Base-by-base conservation (phyloP, 2,329 filamentous ascomycete genomes). In the Aspergillus jensenii region DNA sequence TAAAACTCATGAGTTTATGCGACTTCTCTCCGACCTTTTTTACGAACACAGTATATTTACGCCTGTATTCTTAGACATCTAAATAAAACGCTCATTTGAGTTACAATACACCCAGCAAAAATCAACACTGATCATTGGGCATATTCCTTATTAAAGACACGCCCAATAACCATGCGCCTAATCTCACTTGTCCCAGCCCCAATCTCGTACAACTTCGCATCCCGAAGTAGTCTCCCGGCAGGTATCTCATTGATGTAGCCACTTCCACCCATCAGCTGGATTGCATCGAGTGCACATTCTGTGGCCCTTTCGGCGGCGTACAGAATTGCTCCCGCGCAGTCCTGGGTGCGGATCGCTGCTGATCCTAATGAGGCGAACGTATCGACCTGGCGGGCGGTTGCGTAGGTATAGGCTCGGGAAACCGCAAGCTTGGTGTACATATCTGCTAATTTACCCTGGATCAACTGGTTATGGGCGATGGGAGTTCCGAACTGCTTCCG, bases 341-440 rank as follows among this genome's bases (percentile, higher is more conserved):
- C 93, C 73, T 96, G 90, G 0, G 93, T 97, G 57, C 84, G 83
- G 66, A 96, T 88, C 1, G 81, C 61, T 11, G 70, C 60, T 33
- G 66, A 65, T 3, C 63, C 65, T 6, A 68, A 62, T 6, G 63
- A 66, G 17, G 87, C 88, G 12, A 85, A 79, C 73, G 93, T 90
- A 67, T 97, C 93, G 19, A 97, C 89, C 2, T 84, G 82, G 47
- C 84, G 83, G 3, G 95, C 95, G 0, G 93, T 93, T 39, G 83
- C 79, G 71, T 96, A 96, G 0, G 93, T 98, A 76, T 96, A 97
- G 2, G 92, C 84, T n/a, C 87, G 82, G 15, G 89, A 87, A 11
- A 90, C 92, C 68, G 90, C 88, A 59, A 95, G 84, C 76, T 96
- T 96, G 48, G 92, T 97, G 78, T 98, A 96, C 93, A 99, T 97